Evolutionary conservation across 2,329 filamentous ascomycete genomes (phyloP).

Genomic region (Aspergillus spinulosporus): DNA sequence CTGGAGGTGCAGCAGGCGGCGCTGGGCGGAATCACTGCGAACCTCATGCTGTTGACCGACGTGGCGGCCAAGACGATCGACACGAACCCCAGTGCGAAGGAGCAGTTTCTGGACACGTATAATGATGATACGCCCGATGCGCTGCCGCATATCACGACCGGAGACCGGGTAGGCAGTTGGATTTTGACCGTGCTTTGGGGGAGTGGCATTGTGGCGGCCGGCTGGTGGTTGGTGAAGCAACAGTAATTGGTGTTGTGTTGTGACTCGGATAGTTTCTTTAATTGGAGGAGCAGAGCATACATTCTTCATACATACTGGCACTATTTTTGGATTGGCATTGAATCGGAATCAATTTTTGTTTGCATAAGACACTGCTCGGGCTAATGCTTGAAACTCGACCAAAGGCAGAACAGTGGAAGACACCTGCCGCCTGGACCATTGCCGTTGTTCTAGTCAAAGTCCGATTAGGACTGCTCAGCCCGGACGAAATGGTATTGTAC

Average conservation of each 20-base stretch:
- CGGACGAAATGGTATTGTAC: no score
- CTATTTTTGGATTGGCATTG: no score
- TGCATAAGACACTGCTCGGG: no score
- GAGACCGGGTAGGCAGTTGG: slow-evolving; percentile 31
- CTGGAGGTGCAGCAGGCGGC: slow-evolving; percentile 40
- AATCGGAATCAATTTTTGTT: no score
- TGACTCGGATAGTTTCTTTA: no score
- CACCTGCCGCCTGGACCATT: no score
- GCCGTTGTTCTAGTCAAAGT: no score
- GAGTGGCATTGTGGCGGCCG: slow-evolving; percentile 11
- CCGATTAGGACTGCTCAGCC: no score
- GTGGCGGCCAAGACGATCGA: slow-evolving; percentile 42
- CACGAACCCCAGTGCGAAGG: slow-evolving; percentile 42
- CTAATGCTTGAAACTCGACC: no score
- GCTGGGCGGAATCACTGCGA: slow-evolving; percentile 27
- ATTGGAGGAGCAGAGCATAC: no score
- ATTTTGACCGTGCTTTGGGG: slow-evolving; percentile 26
- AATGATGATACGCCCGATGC: slow-evolving; percentile 12
- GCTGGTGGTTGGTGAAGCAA: slow-evolving; percentile 20
- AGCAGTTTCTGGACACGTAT: slow-evolving; percentile 18
- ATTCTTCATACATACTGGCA: no score
- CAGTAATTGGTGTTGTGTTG: neutral
- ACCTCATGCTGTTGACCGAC: slow-evolving; percentile 18
- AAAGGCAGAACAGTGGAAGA: no score
- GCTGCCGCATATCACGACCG: slow-evolving; percentile 22